Evolutionary conservation across 2,329 filamentous ascomycete species (phyloP).

Genomic region (Niveomyces coronatus): DNA sequence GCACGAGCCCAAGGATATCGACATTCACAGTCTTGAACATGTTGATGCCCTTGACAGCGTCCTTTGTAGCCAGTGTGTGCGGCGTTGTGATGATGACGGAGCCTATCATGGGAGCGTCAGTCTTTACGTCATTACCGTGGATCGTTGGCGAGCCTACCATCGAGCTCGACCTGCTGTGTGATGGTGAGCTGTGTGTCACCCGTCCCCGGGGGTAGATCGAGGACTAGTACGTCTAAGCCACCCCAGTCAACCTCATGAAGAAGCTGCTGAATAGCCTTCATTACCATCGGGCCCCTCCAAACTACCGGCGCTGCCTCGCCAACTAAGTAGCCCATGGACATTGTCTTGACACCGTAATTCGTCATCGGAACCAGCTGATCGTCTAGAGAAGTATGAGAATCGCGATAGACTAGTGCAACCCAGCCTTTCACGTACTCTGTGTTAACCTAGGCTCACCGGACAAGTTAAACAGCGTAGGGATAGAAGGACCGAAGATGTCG

Average conservation of each 20-base stretch:
- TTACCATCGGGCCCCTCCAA: conserved; percentile 95
- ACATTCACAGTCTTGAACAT: conserved; percentile 85
- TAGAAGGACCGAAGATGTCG: conserved; percentile 92
- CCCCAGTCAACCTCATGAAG: conserved; percentile 94
- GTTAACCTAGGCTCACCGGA: conserved; percentile 70
- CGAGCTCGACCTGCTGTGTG: conserved; percentile 82
- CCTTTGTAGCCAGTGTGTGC: conserved; percentile 83
- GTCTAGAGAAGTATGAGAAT: conserved; percentile 37
- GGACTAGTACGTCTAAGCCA: conserved; percentile 73
- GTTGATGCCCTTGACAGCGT: conserved; percentile 82
- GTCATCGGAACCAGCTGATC: conserved; percentile 79
- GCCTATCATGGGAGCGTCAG: conserved; percentile 42
- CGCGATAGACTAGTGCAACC: too few species aligned
- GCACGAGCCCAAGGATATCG: conserved; percentile 74
- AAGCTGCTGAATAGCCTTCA: conserved; percentile 92
- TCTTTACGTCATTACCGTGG: background rate
- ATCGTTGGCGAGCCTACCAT: conserved; percentile 43
- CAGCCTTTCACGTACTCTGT: conserved; percentile 47
- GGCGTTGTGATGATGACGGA: conserved; percentile 86
- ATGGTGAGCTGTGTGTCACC: conserved; percentile 97
- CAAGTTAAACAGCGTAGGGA: conserved; percentile 81
- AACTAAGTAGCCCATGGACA: conserved; percentile 97
- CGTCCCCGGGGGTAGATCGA: conserved; percentile 89
- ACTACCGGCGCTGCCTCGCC: conserved; percentile 73
- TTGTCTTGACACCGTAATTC: conserved; percentile 93